Evolutionary conservation across 1,284 basidiomycete species (phyloP).

Genomic region (Puccinia triticina): DNA sequence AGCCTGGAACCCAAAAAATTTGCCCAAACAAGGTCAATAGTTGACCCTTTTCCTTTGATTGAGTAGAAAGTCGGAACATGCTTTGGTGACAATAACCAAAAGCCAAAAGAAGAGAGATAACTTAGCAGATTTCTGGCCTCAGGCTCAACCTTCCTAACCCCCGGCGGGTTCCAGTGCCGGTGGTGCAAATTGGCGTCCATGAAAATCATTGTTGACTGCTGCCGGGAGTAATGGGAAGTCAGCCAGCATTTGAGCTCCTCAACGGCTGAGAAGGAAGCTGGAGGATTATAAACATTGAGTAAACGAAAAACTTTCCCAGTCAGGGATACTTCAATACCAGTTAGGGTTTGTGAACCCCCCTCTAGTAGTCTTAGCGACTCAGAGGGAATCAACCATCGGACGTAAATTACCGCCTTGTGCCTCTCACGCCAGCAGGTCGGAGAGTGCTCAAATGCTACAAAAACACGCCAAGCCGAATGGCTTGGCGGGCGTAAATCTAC

Average conservation of each 20-base stretch:
- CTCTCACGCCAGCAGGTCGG: neutral
- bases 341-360: neutral
- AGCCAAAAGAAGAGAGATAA: neutral
- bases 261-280: neutral
- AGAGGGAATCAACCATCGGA: neutral
- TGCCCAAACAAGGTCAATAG: constrained; percentile 11
- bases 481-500: neutral
- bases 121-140: neutral
- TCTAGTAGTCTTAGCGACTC: neutral
- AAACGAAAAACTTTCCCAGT: neutral
- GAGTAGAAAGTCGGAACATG: neutral
- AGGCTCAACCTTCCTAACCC: neutral
- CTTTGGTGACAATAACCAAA: neutral
- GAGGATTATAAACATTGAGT: constrained; percentile 13
- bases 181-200: constrained; percentile 23
- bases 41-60: too few relatives aligned
- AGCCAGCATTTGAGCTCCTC: neutral
- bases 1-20: neutral
- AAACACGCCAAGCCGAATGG: neutral
- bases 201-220: neutral
- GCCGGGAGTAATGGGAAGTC: neutral
- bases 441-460: neutral
- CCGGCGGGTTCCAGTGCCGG: constrained; percentile 13
- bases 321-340: neutral
- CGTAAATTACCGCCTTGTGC: neutral